Conservation (phyloP, 73 alveolate genomes). For the Paramecium octaurelia region DNA sequence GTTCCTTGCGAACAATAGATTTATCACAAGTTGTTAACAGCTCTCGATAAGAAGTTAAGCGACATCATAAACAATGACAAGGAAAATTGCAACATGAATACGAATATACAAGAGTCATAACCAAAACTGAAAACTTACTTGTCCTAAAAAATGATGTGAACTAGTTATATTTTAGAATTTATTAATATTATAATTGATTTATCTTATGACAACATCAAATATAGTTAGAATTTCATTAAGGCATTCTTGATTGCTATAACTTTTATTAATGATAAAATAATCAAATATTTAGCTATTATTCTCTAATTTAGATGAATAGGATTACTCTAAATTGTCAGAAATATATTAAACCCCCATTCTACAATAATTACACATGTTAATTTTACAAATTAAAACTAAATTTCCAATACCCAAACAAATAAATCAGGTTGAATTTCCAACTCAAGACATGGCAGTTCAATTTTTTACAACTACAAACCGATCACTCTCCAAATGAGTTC, state of each 20-base stretch:
- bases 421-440: not conserved
- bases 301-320: not conserved
- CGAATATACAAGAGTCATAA: not conserved
- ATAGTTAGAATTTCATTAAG: not conserved
- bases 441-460: not conserved
- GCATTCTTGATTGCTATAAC: not conserved
- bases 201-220: not conserved
- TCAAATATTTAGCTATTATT: not conserved
- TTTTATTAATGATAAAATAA: not conserved
- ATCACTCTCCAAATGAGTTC: not conserved
- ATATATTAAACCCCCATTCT: not conserved
- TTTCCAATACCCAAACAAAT: not conserved
- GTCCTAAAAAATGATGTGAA: not conserved
- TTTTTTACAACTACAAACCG: not conserved
- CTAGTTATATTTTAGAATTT: not conserved
- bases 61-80: not conserved
- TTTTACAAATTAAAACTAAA: not conserved
- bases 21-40: not conserved
- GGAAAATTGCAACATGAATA: not conserved
- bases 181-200: too few relatives aligned
- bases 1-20: not conserved
- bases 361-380: not conserved
- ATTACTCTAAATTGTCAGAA: not conserved
- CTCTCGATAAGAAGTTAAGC: not conserved
- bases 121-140: not conserved